These are phyloP conservation scores for Pseudomonodictys pantanalensis DNA, from an alignment of 495 filamentous ascomycete genomes.

Conservation along the genomic window DNA sequence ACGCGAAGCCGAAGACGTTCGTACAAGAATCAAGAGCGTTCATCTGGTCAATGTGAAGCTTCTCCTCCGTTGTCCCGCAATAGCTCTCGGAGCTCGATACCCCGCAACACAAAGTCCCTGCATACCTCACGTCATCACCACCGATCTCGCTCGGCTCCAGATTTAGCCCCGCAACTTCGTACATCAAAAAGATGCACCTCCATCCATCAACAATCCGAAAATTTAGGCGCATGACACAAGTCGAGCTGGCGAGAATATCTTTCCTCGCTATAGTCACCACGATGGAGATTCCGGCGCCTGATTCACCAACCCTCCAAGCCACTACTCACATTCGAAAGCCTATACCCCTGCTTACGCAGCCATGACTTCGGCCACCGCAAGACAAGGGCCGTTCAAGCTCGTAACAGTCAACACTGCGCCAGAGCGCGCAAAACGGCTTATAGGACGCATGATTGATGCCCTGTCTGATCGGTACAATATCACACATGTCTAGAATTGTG, in stretches of 20 bases:
- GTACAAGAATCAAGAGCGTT: too few species aligned
- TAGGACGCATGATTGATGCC: constrained; percentile 57
- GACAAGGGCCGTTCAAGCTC: constrained; percentile 55
- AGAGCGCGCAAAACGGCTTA: constrained; percentile 59
- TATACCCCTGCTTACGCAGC: neutral
- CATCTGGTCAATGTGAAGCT: too few species aligned
- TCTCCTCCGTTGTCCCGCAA: neutral
- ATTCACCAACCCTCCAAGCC: too few species aligned
- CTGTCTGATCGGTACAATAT: constrained; percentile 61
- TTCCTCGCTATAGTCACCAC: too few species aligned
- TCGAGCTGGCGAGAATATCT: neutral
- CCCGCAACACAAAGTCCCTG: neutral
- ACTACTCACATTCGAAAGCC: neutral
- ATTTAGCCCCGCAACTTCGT: neutral
- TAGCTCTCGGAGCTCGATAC: neutral
- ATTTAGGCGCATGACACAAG: too few species aligned
- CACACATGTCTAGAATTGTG: constrained; percentile 57
- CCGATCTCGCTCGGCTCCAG: neutral
- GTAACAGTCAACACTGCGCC: constrained; percentile 69
- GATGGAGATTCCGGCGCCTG: too few species aligned
- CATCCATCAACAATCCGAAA: too few species aligned
- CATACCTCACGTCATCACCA: neutral
- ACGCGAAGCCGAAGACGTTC: too few species aligned
- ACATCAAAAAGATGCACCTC: too few species aligned
- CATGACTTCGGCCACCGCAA: constrained; percentile 6